Base-by-base conservation (phyloP, 371 early-diverging fungal genomes). In the Circinella umbellata region DNA sequence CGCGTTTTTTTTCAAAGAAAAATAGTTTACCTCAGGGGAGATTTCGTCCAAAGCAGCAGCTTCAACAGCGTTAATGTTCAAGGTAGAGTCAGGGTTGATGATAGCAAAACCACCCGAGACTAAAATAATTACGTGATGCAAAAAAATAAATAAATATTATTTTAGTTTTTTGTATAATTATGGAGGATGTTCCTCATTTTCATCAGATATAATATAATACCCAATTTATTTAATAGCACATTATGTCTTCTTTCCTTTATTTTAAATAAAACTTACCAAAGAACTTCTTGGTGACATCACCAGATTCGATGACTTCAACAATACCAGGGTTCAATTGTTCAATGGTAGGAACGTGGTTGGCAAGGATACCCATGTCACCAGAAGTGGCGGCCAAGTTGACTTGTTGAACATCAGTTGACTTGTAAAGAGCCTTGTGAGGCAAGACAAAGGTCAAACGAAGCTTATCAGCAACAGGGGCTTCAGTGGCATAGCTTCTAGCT, bases 291-390 rank as follows among this genome's bases (percentile, higher is more conserved):
- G 91, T 88, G 75, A 91, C 90, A 75, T 85, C 88, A 70, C 89
- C 85, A 69, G 87, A 80, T 71, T 91, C 90, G 72, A 96, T 80
- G 69, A 98, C 85, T 77, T 96, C 97, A 63, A 95, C 70, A 54
- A 98, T 80, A 68, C 98, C 97, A 69, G 98, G 96, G 84, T 92
- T 93, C 72, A 99, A 92, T 89, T 98, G 96, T 77, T 97, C 95
- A 76, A 99, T 93, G 66, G 94, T 91, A 38, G 98, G 96, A 69
- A 98, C 97, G 90, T 99, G 99, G 87, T 94, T 93, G 77, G 97
- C 96, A 61, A 99, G 91, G 74, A 99, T 93, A 96, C 98, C 99
- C 94, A 99, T 94, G 80, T 96, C 97, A 73, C 99, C 99, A 63
- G 95, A 93, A 57, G 94, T 90, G 37, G 96, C 93, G 61, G 96